phyloP scores from a whole-genome alignment of 2,329 filamentous ascomycete genomes.

The Catunica adiposa region DNA sequence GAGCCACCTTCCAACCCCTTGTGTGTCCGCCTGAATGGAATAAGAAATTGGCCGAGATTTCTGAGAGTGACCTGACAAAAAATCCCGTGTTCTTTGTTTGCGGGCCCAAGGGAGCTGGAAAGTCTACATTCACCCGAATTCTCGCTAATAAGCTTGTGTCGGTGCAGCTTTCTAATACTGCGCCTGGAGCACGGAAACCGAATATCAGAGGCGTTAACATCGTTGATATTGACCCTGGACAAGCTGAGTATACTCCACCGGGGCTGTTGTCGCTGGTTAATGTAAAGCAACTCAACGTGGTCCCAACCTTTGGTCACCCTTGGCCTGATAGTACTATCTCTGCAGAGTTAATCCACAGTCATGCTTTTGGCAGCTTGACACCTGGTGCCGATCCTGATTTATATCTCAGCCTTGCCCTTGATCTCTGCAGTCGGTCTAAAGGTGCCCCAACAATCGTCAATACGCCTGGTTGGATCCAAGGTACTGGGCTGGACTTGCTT shows the following conservation, averaged over 20 bases:
- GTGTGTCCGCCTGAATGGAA: constrained; percentile 45
- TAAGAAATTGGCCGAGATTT: constrained; percentile 30
- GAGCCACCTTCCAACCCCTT: constrained; percentile 35
- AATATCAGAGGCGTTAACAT: constrained; percentile 28
- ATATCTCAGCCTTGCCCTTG: constrained; percentile 45
- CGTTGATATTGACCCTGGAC: constrained; percentile 64
- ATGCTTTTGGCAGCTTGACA: constrained; percentile 48
- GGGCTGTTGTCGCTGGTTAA: constrained; percentile 53
- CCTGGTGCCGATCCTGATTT: constrained; percentile 50
- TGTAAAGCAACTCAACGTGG: constrained; percentile 43
- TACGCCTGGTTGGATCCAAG: constrained; percentile 57
- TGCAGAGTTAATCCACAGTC: constrained; percentile 36
- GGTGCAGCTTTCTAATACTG: constrained; percentile 19
- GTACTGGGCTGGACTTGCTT: constrained; percentile 50
- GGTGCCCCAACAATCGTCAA: constrained; percentile 50
- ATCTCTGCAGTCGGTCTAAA: constrained; percentile 45
- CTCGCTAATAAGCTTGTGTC: constrained; percentile 52
- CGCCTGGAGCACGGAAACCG: constrained; percentile 10
- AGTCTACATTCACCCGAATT: constrained; percentile 56
- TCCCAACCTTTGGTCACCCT: constrained; percentile 50
- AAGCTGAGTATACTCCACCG: constrained; percentile 56
- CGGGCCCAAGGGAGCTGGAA: constrained; percentile 56
- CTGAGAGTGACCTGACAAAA: constrained; percentile 20
- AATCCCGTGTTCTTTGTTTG: constrained; percentile 39
- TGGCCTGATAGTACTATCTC: constrained; percentile 16